Base-by-base conservation (phyloP, 176 grass and related monocot species). In the Eleusine indica region DNA sequence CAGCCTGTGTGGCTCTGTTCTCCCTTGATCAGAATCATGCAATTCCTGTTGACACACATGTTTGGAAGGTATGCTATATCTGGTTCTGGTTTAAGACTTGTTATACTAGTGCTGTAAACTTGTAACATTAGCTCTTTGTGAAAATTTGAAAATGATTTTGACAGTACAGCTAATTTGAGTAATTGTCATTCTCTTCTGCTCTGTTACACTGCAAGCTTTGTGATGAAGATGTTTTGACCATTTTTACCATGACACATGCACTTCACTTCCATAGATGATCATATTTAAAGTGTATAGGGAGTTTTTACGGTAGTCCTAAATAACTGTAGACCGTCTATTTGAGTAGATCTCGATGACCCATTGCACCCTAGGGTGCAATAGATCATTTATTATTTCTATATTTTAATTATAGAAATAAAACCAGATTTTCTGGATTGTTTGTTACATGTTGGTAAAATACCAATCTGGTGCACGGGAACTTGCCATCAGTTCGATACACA, bases 11-110 rank as follows among this genome's bases (percentile, higher is more conserved):
- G 83, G 91, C 91, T 73, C 86, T 98, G 21, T 98, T 98, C 87
- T 98, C 96, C 42, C 92, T 98, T 39, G 91, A 98, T 78, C 87
- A 98, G 82, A 92, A 98, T 63, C 96, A 98, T 80, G 91, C 91
- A 64, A 86, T 98, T 87, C 96, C 93, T 85, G 89, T 98, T 3
- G 96, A 98, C 46, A 98, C 91, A 66, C 96, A 98, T 89, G 96
- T 95, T 71, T 95, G 93, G 93, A 90, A 94, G 93, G 93, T 98
- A 71, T 78, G 25, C 12, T 70, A 78, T 78, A 35, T 86, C 64
- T 76, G 9, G 19, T 51, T 88, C 48, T 75, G 4, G 29, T 52
- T 88, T 37, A 39, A 40, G 10, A 32, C 43, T 61, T 70, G 32
- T n/a, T 71, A 21, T 61, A 3, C 37, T 30, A 41, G 7, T 88